Evolutionary conservation across 2,329 filamentous ascomycete species (phyloP).

Genomic region (Verticillium zaregamsianum): DNA sequence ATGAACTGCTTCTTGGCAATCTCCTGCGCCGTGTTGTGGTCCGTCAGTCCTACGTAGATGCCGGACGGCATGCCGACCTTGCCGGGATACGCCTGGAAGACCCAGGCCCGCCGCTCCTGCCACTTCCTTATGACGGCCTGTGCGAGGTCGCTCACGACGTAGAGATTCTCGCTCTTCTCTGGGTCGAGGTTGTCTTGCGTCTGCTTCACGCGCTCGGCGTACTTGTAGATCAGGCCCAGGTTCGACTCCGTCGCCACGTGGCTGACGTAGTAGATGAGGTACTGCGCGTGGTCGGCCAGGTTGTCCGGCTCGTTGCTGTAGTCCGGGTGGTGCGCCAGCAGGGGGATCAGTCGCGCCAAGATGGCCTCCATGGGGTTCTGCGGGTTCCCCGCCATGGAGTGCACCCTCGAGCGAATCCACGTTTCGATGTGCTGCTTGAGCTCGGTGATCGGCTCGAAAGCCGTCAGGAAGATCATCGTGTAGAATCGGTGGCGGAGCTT

Average conservation of each 20-base stretch:
- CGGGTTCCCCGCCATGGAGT: constrained; percentile 55
- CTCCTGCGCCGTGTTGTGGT: constrained; percentile 73
- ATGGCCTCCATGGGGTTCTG: constrained; percentile 71
- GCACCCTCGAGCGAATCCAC: constrained; percentile 81
- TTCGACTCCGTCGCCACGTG: constrained; percentile 83
- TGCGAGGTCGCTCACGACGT: constrained; percentile 82
- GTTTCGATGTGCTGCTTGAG: constrained; percentile 75
- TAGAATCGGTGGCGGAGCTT: constrained; percentile 76
- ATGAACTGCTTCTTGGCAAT: constrained; percentile 85
- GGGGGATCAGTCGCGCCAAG: constrained; percentile 77
- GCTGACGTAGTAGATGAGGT: constrained; percentile 84
- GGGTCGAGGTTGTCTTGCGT: constrained; percentile 74
- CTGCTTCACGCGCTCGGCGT: constrained; percentile 90
- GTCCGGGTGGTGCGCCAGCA: constrained; percentile 92
- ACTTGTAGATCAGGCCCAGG: constrained; percentile 82
- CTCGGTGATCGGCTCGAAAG: constrained; percentile 77
- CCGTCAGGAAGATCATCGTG: constrained; percentile 82
- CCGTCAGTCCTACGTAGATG: constrained; percentile 71
- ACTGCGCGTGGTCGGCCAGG: constrained; percentile 77
- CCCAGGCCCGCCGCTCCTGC: constrained; percentile 82
- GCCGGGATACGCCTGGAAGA: constrained; percentile 74
- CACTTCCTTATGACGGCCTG: constrained; percentile 79
- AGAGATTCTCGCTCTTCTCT: constrained; percentile 67
- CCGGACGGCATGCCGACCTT: constrained; percentile 78
- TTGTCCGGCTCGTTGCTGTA: constrained; percentile 65